Percentiles rank a stretch among this genome's conserved stretches.
Evolutionary conservation across 129 eudicot genomes (phyloP).

Genomic region (sunflower (Helianthus annuus)): DNA sequence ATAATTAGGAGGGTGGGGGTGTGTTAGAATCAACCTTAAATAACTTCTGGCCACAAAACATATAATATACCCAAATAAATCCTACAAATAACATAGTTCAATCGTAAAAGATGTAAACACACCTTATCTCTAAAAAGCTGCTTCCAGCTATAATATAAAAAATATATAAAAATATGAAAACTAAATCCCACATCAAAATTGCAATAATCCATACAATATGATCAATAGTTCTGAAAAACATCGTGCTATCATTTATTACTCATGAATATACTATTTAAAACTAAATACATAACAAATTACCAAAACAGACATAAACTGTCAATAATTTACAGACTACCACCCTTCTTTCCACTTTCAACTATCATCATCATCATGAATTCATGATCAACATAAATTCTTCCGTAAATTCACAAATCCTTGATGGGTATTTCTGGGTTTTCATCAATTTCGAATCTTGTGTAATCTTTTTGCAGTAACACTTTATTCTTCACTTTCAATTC

Average conservation of each 20-base stretch:
- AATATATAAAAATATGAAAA: not conserved
- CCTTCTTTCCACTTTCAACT: slow-evolving; percentile 20
- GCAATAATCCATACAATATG: not conserved
- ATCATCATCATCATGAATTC: slow-evolving; percentile 4
- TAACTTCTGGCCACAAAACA: slow-evolving; percentile 18
- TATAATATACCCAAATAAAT: too few relatives aligned
- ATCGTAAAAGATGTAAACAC: too few relatives aligned
- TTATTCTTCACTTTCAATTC: slow-evolving; percentile 4
- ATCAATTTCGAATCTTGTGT: slow-evolving; percentile 8
- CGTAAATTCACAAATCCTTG: not conserved
- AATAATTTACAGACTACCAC: slow-evolving; percentile 54
- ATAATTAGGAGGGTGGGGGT: too few relatives aligned
- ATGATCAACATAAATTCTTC: not conserved
- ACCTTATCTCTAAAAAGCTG: too few relatives aligned
- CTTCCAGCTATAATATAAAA: not conserved
- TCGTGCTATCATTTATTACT: slow-evolving; percentile 22
- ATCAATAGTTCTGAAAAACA: not conserved
- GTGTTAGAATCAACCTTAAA: too few relatives aligned
- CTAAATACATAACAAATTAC: slow-evolving; percentile 22
- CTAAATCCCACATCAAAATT: slow-evolving; percentile 19
- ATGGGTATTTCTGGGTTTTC: not conserved
- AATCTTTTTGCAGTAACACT: not conserved
- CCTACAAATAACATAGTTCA: too few relatives aligned
- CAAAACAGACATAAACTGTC: slow-evolving; percentile 30
- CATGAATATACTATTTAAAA: slow-evolving; percentile 10